A percentile compares a stretch with the other conserved stretches of the same genome.
These are phyloP conservation scores for Corinectria fuckeliana DNA, from an alignment of 2,329 filamentous ascomycete species.

Conservation along the genomic window DNA sequence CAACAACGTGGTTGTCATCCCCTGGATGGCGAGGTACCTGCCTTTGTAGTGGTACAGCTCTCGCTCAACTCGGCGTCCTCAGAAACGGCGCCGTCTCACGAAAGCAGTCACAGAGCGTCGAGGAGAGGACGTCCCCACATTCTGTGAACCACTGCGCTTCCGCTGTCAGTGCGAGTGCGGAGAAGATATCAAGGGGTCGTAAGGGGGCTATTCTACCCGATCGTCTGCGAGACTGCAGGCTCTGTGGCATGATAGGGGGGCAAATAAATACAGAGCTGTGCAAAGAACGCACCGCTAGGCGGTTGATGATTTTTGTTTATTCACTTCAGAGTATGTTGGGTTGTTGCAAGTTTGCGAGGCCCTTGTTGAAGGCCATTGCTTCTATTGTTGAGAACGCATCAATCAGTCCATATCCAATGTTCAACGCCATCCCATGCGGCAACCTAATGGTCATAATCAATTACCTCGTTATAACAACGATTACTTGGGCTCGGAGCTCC, in stretches of 20 bases:
- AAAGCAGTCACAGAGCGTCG: neutral
- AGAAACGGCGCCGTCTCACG: neutral
- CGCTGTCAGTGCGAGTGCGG: neutral
- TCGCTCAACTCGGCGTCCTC: neutral
- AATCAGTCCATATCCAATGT: conserved; percentile 25
- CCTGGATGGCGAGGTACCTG: neutral
- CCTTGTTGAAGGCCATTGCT: conserved; percentile 39
- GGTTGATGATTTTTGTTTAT: conserved; percentile 1
- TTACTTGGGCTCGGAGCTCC: conserved; percentile 6
- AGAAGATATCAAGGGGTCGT: neutral
- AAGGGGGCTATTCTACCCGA: too few relatives aligned
- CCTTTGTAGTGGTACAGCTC: conserved; percentile 12
- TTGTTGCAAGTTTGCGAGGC: conserved; percentile 22
- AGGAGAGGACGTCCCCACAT: neutral
- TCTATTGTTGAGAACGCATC: conserved; percentile 39
- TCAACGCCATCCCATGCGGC: conserved; percentile 37
- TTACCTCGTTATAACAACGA: conserved; percentile 31
- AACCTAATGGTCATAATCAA: conserved; percentile 27
- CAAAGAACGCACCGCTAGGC: conserved; percentile 12
- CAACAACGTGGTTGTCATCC: neutral
- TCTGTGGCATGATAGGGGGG: neutral
- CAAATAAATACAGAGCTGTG: neutral
- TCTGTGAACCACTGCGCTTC: neutral
- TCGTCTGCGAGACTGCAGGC: neutral
- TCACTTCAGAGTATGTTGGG: conserved; percentile 13